A percentile compares a stretch with the other conserved stretches of the same genome.
These are phyloP conservation scores for Syncephalis plumigaleata DNA, from an alignment of 371 early-diverging fungal species.

Conservation along the genomic window DNA sequence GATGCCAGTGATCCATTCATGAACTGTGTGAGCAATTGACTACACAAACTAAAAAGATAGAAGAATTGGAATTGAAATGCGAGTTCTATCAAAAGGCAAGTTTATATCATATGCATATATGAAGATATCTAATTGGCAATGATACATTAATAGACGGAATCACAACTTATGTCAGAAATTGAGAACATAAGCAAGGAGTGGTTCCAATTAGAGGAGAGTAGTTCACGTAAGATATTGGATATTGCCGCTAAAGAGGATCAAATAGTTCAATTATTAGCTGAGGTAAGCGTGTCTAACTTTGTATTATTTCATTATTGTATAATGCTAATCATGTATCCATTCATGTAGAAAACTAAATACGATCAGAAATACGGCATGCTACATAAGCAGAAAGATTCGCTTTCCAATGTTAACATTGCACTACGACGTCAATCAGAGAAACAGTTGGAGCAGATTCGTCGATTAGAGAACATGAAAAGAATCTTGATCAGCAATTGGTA, in stretches of 20 bases:
- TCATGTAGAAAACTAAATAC: conserved; percentile 1
- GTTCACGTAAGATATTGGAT: conserved; percentile 50
- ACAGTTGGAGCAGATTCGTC: conserved; percentile 3
- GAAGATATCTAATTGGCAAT: conserved; percentile 8
- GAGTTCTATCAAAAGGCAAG: conserved; percentile 20
- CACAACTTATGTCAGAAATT: conserved; percentile 50
- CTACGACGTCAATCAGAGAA: conserved; percentile 3
- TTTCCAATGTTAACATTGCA: neutral
- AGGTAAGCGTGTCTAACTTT: neutral
- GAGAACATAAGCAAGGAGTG: conserved; percentile 59
- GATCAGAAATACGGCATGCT: neutral
- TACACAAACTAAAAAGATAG: conserved; percentile 14
- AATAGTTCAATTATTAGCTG: conserved; percentile 11
- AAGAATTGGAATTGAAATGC: conserved; percentile 19
- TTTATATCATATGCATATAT: conserved; percentile 6
- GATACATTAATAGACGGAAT: conserved; percentile 19
- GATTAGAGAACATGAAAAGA: conserved; percentile 4
- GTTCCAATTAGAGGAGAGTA: conserved; percentile 62
- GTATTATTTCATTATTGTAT: neutral
- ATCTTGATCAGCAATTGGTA: conserved; percentile 8
- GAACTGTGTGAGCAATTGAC: conserved; percentile 3
- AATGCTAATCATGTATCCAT: neutral
- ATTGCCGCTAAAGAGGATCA: conserved; percentile 61
- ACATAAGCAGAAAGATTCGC: conserved; percentile 1
- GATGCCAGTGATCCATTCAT: neutral